Evolutionary conservation across 495 filamentous ascomycete genomes (phyloP).

Genomic region (Aspergillus affinis): DNA sequence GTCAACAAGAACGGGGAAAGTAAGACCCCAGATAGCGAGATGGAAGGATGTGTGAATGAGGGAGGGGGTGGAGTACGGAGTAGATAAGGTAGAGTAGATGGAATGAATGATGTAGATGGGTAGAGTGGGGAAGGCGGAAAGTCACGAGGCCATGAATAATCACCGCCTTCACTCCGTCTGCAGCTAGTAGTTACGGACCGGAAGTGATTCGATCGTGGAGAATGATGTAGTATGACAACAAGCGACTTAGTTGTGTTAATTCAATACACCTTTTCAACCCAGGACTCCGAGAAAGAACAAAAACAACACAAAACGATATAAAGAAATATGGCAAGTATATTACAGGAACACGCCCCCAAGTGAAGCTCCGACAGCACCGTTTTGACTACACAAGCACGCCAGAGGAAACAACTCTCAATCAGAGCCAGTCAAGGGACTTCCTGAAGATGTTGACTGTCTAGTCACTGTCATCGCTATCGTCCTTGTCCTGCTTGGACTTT

Average conservation of each 20-base stretch:
- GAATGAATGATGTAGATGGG: not conserved
- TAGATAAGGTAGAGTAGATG: too few relatives aligned
- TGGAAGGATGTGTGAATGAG: not conserved
- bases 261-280: slow-evolving; percentile 45
- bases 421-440: slow-evolving; percentile 26
- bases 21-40: not conserved
- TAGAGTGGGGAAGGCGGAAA: not conserved
- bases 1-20: not conserved
- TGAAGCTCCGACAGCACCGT: slow-evolving; percentile 8
- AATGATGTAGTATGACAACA: slow-evolving; percentile 13
- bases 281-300: slow-evolving; percentile 38
- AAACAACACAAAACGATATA: slow-evolving; percentile 26
- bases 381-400: slow-evolving; percentile 2
- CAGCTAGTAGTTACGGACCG: too few relatives aligned
- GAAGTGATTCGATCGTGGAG: not conserved
- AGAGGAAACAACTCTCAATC: slow-evolving; percentile 7
- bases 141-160: not conserved
- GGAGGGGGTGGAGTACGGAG: too few relatives aligned
- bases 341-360: slow-evolving; percentile 37
- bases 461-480: slow-evolving; percentile 58
- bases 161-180: too few relatives aligned
- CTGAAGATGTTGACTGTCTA: slow-evolving; percentile 33
- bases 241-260: slow-evolving; percentile 16
- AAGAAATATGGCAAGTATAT: slow-evolving; percentile 32
- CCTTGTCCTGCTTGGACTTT: slow-evolving; percentile 58